These are phyloP conservation scores for Nyctanthes arbortristis DNA, from an alignment of 257 asterid species.

Conservation along the genomic window DNA sequence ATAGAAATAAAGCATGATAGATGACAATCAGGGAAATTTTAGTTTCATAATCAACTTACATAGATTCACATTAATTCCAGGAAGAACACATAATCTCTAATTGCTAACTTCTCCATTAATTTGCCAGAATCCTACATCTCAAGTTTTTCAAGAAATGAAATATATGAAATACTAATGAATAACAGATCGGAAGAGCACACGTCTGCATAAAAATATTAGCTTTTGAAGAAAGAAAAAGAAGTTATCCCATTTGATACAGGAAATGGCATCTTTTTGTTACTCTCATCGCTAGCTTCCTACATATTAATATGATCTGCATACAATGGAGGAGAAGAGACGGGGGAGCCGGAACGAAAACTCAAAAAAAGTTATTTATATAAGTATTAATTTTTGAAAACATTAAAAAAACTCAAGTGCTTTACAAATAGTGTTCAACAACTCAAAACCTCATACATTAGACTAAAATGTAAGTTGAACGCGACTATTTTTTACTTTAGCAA, in stretches of 20 bases:
- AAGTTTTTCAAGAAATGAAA: not conserved
- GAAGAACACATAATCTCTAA: not conserved
- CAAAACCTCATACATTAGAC: too few species aligned
- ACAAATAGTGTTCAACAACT: too few species aligned
- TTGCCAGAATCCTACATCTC: not conserved
- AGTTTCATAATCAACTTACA: not conserved
- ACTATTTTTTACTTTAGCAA: too few species aligned
- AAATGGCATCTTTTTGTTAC: too few species aligned
- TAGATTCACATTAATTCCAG: not conserved
- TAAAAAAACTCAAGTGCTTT: too few species aligned
- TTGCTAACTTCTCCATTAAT: not conserved
- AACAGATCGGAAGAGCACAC: not conserved
- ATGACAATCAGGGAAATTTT: conserved; percentile 3
- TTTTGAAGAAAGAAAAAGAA: not conserved
- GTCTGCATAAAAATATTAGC: not conserved
- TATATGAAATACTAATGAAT: too few species aligned
- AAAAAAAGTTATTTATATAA: too few species aligned
- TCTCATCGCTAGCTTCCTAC: too few species aligned
- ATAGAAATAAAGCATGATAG: not conserved
- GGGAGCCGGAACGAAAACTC: too few species aligned
- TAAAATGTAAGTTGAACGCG: too few species aligned
- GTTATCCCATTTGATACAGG: not conserved
- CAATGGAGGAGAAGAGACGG: conserved; percentile 7
- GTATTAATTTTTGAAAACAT: not conserved
- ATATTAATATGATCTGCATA: not conserved